Evolutionary conservation across 768 basidiomycete genomes (phyloP).

Genomic region (Hericium coralloides): DNA sequence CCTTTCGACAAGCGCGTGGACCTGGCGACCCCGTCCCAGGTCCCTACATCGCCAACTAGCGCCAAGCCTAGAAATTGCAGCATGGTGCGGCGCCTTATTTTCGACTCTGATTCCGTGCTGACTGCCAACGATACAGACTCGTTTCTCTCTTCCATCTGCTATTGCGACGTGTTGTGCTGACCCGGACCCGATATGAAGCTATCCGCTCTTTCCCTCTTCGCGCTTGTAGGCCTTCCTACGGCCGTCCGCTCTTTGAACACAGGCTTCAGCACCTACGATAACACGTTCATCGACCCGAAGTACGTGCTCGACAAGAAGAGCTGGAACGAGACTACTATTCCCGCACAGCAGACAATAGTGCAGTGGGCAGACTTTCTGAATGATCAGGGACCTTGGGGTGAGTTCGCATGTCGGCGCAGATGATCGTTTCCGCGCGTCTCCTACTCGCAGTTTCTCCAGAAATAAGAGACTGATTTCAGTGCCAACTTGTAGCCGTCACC

Average conservation of each 20-base stretch:
- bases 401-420: neutral
- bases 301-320: conserved; percentile 5
- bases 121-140: too few species aligned
- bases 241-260: neutral
- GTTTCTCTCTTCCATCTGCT: too few species aligned
- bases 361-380: conserved; percentile 13
- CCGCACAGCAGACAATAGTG: conserved; percentile 9
- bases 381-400: conserved; percentile 13
- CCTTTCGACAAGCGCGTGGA: too few species aligned
- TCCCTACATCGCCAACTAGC: too few species aligned
- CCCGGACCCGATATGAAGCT: neutral
- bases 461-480: too few species aligned
- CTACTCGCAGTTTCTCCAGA: too few species aligned
- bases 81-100: too few species aligned
- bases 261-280: conserved; percentile 6
- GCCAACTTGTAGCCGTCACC: conserved; percentile 6
- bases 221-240: neutral
- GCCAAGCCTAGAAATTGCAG: too few species aligned
- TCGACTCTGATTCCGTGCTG: too few species aligned
- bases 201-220: neutral
- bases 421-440: neutral
- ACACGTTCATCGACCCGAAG: conserved; percentile 9
- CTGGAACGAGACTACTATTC: conserved; percentile 4
- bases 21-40: too few species aligned
- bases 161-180: neutral